A percentile compares a stretch with the other conserved stretches of the same genome.
phyloP scores from a whole-genome alignment of 108 stramenopile genomes.

The Bacterosira constricta region DNA sequence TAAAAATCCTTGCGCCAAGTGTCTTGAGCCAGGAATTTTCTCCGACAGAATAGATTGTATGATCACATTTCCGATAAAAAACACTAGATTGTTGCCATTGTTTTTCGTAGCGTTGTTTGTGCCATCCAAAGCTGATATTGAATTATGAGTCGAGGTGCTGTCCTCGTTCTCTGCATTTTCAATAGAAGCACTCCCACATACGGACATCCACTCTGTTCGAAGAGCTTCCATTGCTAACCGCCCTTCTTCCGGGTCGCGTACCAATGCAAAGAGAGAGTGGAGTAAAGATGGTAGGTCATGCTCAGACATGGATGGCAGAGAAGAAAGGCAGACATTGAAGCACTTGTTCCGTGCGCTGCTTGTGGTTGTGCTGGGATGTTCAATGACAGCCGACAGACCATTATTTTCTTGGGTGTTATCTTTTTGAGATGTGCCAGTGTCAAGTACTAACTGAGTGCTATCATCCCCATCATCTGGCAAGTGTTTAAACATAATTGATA shows the following conservation, averaged over 20 bases:
- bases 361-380: too few relatives aligned
- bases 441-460: too few relatives aligned
- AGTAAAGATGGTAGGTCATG: constrained; percentile 49
- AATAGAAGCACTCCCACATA: too few relatives aligned
- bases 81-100: constrained; percentile 1
- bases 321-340: constrained; percentile 33
- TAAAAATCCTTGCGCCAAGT: constrained; percentile 28
- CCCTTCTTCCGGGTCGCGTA: constrained; percentile 26
- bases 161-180: too few relatives aligned
- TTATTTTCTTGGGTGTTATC: too few relatives aligned
- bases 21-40: constrained; percentile 16
- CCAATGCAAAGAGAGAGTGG: constrained; percentile 32
- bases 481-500: constrained; percentile 19
- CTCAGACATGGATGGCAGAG: constrained; percentile 37
- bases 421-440: not conserved
- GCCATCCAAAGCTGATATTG: too few relatives aligned
- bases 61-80: constrained; percentile 45
- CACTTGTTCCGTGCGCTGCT: constrained; percentile 15
- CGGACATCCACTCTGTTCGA: constrained; percentile 27
- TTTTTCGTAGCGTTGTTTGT: too few relatives aligned
- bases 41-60: constrained; percentile 28
- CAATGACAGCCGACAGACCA: too few relatives aligned
- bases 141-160: too few relatives aligned
- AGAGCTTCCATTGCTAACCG: constrained; percentile 27
- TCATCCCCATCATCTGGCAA: too few relatives aligned